Evolutionary conservation across 1,284 basidiomycete species (phyloP).

Genomic region (Tilletiopsis washingtonensis): DNA sequence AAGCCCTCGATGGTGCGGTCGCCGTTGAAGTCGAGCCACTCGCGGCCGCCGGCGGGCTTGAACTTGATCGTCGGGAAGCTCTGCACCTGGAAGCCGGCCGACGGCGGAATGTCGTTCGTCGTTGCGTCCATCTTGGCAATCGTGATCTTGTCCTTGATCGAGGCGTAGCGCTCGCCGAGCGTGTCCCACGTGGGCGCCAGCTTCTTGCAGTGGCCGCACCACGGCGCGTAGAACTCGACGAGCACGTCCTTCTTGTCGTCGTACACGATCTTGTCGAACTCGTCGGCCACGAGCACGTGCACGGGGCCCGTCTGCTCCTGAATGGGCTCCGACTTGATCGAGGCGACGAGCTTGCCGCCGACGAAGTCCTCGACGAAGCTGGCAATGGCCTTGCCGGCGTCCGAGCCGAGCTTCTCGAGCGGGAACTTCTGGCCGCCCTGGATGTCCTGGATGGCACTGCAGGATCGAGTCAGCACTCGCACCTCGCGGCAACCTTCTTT

Average conservation of each 20-base stretch:
- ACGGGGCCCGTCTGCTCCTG: conserved; percentile 76
- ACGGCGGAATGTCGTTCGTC: conserved; percentile 88
- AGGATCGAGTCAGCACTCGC: background rate
- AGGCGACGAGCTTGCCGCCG: conserved; percentile 67
- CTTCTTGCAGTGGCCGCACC: conserved; percentile 81
- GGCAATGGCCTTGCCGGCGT: conserved; percentile 52
- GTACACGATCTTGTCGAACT: conserved; percentile 72
- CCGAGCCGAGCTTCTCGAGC: conserved; percentile 61
- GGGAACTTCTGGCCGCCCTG: conserved; percentile 81
- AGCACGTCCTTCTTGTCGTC: conserved; percentile 89
- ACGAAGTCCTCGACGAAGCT: conserved; percentile 62
- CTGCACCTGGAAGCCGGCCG: conserved; percentile 64
- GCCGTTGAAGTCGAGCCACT: conserved; percentile 65
- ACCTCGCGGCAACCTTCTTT: background rate
- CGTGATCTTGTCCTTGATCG: conserved; percentile 66
- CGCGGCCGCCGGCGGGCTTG: conserved; percentile 75
- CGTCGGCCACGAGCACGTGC: conserved; percentile 75
- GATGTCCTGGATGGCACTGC: conserved; percentile 73
- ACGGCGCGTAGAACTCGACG: conserved; percentile 87
- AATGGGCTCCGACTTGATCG: conserved; percentile 82
- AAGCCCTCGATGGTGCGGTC: conserved; percentile 45
- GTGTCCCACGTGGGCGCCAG: conserved; percentile 90
- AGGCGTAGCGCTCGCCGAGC: conserved; percentile 72
- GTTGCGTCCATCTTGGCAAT: conserved; percentile 89
- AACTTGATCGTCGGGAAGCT: conserved; percentile 98